These are phyloP conservation scores for Heliamphora pulchella DNA, from an alignment of 179 eudicot species.

Conservation along the genomic window DNA sequence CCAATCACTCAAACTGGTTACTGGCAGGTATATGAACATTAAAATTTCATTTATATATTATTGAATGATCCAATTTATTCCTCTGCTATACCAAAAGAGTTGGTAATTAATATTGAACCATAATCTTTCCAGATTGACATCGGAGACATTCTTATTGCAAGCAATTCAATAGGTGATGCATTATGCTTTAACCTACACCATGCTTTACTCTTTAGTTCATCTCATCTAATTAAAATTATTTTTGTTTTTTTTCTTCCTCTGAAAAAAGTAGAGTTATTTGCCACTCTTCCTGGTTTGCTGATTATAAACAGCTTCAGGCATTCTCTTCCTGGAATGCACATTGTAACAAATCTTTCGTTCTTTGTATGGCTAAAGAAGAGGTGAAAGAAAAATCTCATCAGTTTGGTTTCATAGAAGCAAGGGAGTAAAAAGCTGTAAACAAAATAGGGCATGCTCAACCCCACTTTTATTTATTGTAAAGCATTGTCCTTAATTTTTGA, in stretches of 20 bases:
- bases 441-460: background rate
- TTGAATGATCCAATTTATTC: background rate
- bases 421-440: background rate
- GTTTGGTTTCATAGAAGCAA: background rate
- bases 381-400: background rate
- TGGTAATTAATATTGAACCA: background rate
- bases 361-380: background rate
- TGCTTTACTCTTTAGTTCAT: background rate
- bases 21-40: constrained; percentile 42
- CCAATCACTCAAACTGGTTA: constrained; percentile 45
- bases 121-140: constrained; percentile 39
- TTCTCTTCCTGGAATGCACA: background rate
- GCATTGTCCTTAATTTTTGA: background rate
- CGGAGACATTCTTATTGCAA: constrained; percentile 45
- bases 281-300: background rate
- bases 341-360: background rate
- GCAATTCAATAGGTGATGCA: constrained; percentile 41
- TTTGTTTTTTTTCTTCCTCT: background rate
- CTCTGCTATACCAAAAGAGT: background rate
- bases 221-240: background rate
- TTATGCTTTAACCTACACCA: background rate
- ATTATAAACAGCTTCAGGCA: background rate
- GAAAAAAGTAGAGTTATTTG: background rate
- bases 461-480: background rate
- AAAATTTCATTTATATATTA: background rate